These are phyloP conservation scores for Magnaporthiopsis poae DNA, from an alignment of 2,329 filamentous ascomycete species.

Conservation along the genomic window DNA sequence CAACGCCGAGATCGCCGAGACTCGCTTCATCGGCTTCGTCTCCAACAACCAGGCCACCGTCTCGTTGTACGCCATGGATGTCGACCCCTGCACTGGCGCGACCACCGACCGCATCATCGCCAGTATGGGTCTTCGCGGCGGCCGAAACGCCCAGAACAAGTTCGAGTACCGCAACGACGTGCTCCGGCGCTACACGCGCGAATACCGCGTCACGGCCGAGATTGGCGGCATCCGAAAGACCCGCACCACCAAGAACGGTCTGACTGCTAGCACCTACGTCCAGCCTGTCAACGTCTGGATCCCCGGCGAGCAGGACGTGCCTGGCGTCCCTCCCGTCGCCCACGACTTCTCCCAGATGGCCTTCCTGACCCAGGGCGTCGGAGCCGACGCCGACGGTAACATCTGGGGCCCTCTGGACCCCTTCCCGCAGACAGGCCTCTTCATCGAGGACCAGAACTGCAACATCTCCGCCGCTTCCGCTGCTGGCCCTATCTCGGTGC, in stretches of 20 bases:
- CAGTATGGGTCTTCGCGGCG: constrained; percentile 21
- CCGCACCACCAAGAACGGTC: constrained; percentile 24
- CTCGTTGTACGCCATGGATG: constrained; percentile 26
- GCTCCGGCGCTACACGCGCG: constrained; percentile 23
- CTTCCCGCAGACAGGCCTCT: constrained; percentile 27
- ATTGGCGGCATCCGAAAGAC: constrained; percentile 23
- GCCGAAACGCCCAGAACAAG: constrained; percentile 26
- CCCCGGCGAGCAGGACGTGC: constrained; percentile 26
- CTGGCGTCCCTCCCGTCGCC: constrained; percentile 24
- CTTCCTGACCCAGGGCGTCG: constrained; percentile 26
- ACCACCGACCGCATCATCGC: constrained; percentile 25
- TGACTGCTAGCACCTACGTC: constrained; percentile 25
- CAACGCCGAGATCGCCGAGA: constrained; percentile 26
- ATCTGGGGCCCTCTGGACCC: constrained; percentile 28
- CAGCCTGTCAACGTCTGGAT: constrained; percentile 28
- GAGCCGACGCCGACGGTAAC: constrained; percentile 24
- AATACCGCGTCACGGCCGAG: constrained; percentile 25
- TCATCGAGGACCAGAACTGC: constrained; percentile 19
- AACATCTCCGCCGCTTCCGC: neutral
- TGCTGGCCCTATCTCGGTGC: neutral
- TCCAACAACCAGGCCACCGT: constrained; percentile 25
- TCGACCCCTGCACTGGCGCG: constrained; percentile 26
- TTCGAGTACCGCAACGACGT: constrained; percentile 27
- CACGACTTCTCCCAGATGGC: constrained; percentile 27
- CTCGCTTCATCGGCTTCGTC: constrained; percentile 25